A percentile compares a stretch with the other conserved stretches of the same genome.
Conservation (phyloP, 2,329 filamentous ascomycete species). For the Mariannaea sp. region DNA sequence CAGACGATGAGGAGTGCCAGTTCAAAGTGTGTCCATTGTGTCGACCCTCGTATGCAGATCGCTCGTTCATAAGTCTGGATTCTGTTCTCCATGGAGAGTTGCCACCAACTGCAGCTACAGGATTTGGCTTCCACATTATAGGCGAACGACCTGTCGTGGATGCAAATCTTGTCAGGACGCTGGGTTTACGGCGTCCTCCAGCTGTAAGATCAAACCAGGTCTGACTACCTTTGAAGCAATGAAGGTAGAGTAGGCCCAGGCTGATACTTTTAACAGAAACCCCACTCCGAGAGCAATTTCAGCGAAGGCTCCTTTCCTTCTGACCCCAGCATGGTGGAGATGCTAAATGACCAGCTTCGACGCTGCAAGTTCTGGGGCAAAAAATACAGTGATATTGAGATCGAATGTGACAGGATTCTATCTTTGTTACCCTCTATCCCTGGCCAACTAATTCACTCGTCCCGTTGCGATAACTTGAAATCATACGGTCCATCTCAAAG, state of each 20-base stretch:
- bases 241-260: not conserved
- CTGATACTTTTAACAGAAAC: conserved; percentile 11
- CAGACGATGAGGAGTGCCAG: conserved; percentile 50
- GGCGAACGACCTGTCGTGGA: conserved; percentile 51
- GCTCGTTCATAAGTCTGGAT: conserved; percentile 56
- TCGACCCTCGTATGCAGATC: conserved; percentile 49
- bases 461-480: conserved; percentile 33
- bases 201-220: conserved; percentile 37
- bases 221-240: too few relatives aligned
- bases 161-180: conserved; percentile 44
- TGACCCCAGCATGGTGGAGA: conserved; percentile 31
- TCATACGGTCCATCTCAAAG: not conserved
- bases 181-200: conserved; percentile 47
- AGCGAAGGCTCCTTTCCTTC: conserved; percentile 21
- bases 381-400: conserved; percentile 4
- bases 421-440: conserved; percentile 2
- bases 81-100: conserved; percentile 56
- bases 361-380: conserved; percentile 17
- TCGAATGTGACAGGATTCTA: conserved; percentile 11
- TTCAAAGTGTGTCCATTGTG: conserved; percentile 57
- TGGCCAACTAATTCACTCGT: conserved; percentile 33
- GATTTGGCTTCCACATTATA: conserved; percentile 56
- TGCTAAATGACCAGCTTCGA: conserved; percentile 38
- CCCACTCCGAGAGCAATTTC: conserved; percentile 9
- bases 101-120: conserved; percentile 53